phyloP scores from a whole-genome alignment of 2,329 filamentous ascomycete genomes.

The Beauveria sp. region DNA sequence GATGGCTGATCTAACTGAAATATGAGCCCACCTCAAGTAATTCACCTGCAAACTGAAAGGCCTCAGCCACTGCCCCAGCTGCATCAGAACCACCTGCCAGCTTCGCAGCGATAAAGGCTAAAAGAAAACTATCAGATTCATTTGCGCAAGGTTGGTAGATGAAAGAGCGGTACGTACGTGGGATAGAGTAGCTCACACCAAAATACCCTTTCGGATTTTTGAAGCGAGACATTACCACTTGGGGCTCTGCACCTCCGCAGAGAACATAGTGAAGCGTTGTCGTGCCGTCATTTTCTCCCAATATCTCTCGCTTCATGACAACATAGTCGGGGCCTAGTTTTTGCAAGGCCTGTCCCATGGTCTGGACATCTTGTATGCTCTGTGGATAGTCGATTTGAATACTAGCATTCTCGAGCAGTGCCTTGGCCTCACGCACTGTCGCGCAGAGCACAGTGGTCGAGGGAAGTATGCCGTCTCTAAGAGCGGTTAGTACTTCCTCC shows the following conservation, averaged over 20 bases:
- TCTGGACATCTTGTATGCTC: neutral
- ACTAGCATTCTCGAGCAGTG: conserved; percentile 1
- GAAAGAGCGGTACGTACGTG: neutral
- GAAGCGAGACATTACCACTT: neutral
- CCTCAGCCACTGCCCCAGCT: conserved; percentile 7
- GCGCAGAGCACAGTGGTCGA: conserved; percentile 5
- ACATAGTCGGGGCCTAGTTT: conserved; percentile 7
- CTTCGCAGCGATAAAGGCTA: conserved; percentile 7
- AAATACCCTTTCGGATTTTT: conserved; percentile 5
- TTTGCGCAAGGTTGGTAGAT: neutral
- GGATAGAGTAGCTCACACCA: conserved; percentile 10
- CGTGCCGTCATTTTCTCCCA: conserved; percentile 1
- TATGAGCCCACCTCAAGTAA: neutral
- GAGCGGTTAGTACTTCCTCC: neutral
- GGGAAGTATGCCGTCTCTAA: conserved; percentile 5
- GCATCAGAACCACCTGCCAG: neutral
- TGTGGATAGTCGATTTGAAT: conserved; percentile 3
- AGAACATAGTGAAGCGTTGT: conserved; percentile 10
- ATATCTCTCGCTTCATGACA: conserved; percentile 8
- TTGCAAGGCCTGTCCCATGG: conserved; percentile 3
- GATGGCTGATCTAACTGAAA: neutral
- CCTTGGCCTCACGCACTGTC: conserved; percentile 9
- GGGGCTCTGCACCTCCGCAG: conserved; percentile 1
- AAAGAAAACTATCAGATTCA: neutral
- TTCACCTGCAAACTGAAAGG: conserved; percentile 7